Conservation (phyloP, 108 stramenopile species). For the Stephanodiscus triporus region DNA sequence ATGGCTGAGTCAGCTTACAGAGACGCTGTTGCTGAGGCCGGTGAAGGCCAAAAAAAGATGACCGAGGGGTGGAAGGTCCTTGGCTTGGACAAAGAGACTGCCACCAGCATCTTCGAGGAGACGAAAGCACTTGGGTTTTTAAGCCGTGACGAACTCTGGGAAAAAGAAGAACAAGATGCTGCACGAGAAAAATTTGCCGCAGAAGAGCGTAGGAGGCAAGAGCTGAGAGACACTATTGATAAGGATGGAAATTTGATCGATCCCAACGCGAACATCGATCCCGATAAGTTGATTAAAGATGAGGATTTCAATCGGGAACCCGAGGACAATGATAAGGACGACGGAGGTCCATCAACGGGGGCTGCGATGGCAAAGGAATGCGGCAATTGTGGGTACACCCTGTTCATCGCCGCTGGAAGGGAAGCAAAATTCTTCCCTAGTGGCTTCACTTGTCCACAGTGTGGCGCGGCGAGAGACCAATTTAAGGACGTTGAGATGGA, state of each 20-base stretch:
- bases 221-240: conserved; percentile 52
- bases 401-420: conserved; percentile 88
- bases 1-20: conserved; percentile 85
- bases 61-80: conserved; percentile 86
- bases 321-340: conserved; percentile 44
- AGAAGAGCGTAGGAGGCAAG: conserved; percentile 53
- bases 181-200: conserved; percentile 60
- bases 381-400: conserved; percentile 81
- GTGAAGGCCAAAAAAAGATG: conserved; percentile 63
- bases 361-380: conserved; percentile 75
- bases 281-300: conserved; percentile 30
- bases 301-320: conserved; percentile 42
- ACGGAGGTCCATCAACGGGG: conserved; percentile 30
- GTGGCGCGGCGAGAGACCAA: conserved; percentile 79
- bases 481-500: conserved; percentile 52
- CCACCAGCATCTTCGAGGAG: conserved; percentile 72
- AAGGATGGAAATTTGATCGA: conserved; percentile 61
- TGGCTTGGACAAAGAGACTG: conserved; percentile 77
- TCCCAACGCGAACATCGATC: conserved; percentile 41
- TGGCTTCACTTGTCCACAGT: conserved; percentile 87
- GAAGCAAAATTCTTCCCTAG: conserved; percentile 87
- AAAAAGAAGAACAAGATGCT: conserved; percentile 17
- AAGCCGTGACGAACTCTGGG: conserved; percentile 37
- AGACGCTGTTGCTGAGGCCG: conserved; percentile 59
- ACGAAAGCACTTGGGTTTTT: conserved; percentile 67